Percentiles rank a stretch among this genome's conserved stretches.
Evolutionary conservation across 345 rosid genomes (phyloP).

Genomic region (Eucalyptus caleyi): DNA sequence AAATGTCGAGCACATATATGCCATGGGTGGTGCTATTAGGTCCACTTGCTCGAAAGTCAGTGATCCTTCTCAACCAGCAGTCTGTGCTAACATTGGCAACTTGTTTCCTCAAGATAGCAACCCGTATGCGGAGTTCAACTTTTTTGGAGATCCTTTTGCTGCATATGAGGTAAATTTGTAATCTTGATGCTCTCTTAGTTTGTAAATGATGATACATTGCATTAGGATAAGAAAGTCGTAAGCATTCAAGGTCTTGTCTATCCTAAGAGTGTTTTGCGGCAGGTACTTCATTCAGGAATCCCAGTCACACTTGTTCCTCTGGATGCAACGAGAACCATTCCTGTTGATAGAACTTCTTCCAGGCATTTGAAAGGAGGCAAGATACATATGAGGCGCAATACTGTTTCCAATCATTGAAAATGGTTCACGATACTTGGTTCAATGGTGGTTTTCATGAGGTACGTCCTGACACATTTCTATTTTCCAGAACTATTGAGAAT

Average conservation of each 20-base stretch:
- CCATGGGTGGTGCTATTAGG: slow-evolving; percentile 89
- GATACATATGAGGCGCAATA: slow-evolving; percentile 73
- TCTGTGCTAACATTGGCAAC: slow-evolving; percentile 64
- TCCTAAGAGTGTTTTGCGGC: background rate
- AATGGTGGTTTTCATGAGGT: slow-evolving; percentile 48
- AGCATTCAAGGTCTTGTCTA: background rate
- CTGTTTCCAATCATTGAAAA: slow-evolving; percentile 58
- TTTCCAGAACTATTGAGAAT: background rate
- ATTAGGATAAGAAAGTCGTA: background rate
- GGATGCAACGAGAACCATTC: slow-evolving; percentile 88
- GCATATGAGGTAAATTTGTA: slow-evolving; percentile 49
- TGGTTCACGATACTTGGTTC: slow-evolving; percentile 64
- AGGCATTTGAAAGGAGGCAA: slow-evolving; percentile 40
- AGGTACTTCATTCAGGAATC: slow-evolving; percentile 88
- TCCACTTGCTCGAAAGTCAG: slow-evolving; percentile 50
- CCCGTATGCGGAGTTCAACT: slow-evolving; percentile 86
- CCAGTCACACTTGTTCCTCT: slow-evolving; percentile 72
- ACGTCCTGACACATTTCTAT: background rate
- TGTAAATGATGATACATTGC: background rate
- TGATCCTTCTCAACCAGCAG: slow-evolving; percentile 36
- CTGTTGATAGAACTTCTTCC: slow-evolving; percentile 39
- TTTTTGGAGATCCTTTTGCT: slow-evolving; percentile 80
- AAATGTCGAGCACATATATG: slow-evolving; percentile 58
- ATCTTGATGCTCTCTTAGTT: background rate
- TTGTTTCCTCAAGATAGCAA: slow-evolving; percentile 59